phyloP scores from a whole-genome alignment of 345 rosid species.

The Acer yangbiense region DNA sequence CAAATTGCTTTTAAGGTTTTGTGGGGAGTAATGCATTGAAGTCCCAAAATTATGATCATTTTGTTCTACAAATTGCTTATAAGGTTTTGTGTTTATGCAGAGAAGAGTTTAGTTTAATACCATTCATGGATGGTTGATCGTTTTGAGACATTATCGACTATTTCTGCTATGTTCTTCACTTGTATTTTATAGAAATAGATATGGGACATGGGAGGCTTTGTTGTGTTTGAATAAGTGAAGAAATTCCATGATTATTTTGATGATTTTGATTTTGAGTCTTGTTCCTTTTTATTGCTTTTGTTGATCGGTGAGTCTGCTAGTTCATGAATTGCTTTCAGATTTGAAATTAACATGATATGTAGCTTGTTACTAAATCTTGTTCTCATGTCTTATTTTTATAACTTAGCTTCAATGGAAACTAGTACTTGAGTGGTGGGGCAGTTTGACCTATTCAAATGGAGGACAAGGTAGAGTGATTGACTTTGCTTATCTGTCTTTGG shows the following conservation, averaged over 20 bases:
- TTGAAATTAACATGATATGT: not conserved
- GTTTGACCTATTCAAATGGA: not conserved
- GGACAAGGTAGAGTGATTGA: not conserved
- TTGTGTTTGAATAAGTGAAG: too few species aligned
- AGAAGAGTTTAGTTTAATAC: too few species aligned
- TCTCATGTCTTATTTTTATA: not conserved
- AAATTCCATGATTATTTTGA: not conserved
- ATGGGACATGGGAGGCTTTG: too few species aligned
- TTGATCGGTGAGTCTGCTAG: not conserved
- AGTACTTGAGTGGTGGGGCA: not conserved
- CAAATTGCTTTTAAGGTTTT: too few species aligned
- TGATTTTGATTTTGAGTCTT: not conserved
- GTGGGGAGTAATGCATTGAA: too few species aligned
- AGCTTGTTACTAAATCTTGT: not conserved
- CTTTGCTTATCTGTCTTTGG: not conserved
- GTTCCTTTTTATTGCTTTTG: too few species aligned
- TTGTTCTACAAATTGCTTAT: too few species aligned
- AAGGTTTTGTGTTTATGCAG: too few species aligned
- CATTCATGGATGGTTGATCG: too few species aligned
- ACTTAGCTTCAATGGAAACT: not conserved
- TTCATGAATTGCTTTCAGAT: not conserved
- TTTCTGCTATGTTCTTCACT: too few species aligned
- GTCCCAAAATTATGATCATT: not conserved
- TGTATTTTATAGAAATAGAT: too few species aligned
- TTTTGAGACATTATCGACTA: too few species aligned